Conservation (phyloP, 1,284 basidiomycete genomes). For the Trametes pubescens region DNA sequence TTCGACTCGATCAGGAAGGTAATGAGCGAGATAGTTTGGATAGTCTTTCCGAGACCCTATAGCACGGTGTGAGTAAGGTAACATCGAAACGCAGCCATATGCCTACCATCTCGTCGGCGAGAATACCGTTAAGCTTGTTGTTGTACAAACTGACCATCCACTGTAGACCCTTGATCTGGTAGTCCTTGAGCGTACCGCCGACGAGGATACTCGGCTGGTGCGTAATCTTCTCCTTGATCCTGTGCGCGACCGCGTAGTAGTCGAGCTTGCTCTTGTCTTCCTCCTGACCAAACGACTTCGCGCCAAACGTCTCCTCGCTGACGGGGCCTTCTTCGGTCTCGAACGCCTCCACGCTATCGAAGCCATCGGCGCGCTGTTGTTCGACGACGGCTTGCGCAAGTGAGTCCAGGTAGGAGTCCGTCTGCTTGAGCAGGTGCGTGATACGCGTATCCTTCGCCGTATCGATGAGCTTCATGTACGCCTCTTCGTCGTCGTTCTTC, state of each 20-base stretch:
- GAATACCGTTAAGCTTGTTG: constrained; percentile 95
- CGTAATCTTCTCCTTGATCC: constrained; percentile 89
- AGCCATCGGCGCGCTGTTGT: constrained; percentile 87
- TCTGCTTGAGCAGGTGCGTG: constrained; percentile 95
- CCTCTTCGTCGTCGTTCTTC: constrained; percentile 98
- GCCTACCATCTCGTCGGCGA: constrained; percentile 97
- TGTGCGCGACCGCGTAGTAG: constrained; percentile 97
- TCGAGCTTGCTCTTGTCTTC: constrained; percentile 88
- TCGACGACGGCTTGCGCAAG: constrained; percentile 94
- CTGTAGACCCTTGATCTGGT: constrained; percentile 92
- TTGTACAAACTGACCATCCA: constrained; percentile 99
- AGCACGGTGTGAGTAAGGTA: constrained; percentile 3
- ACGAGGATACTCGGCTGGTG: constrained; percentile 87
- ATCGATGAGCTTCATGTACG: constrained; percentile 98
- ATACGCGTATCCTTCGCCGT: constrained; percentile 99
- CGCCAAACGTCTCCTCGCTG: constrained; percentile 92
- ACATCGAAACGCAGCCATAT: too few species aligned
- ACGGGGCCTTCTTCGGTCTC: constrained; percentile 75
- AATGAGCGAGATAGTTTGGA: constrained; percentile 96
- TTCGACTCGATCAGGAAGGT: constrained; percentile 96
- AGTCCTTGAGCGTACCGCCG: constrained; percentile 90
- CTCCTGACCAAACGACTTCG: constrained; percentile 61
- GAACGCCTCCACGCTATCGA: constrained; percentile 43
- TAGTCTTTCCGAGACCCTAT: constrained; percentile 95
- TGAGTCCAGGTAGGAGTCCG: constrained; percentile 94